phyloP scores from a whole-genome alignment of 2,329 filamentous ascomycete species.

The Claviceps humidiphila region DNA sequence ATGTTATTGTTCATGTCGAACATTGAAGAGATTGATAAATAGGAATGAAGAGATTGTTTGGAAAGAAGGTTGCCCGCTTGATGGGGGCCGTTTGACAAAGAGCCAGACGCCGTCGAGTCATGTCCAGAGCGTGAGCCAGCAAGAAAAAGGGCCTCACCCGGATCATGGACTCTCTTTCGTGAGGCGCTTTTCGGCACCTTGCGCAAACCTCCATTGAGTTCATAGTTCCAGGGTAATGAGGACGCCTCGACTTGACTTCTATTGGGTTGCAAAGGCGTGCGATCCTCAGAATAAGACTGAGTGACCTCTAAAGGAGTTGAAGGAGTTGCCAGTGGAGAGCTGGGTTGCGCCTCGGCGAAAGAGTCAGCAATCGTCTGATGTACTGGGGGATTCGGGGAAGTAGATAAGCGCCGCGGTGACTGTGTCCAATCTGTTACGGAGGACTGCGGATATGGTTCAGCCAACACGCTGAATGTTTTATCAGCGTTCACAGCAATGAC shows the following conservation, averaged over 20 bases:
- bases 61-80: conserved; percentile 6
- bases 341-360: conserved; percentile 31
- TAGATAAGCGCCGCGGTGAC: conserved; percentile 31
- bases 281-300: conserved; percentile 1
- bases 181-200: conserved; percentile 26
- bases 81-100: not conserved
- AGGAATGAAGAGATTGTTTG: conserved; percentile 16
- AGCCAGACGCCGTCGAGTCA: not conserved
- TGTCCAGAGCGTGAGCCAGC: not conserved
- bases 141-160: not conserved
- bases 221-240: conserved; percentile 38
- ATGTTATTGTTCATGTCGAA: conserved; percentile 44
- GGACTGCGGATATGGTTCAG: conserved; percentile 17
- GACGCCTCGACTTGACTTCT: conserved; percentile 8
- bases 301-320: conserved; percentile 29
- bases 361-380: conserved; percentile 11
- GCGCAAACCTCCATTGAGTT: conserved; percentile 40
- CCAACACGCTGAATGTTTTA: conserved; percentile 43
- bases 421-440: conserved; percentile 19
- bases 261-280: conserved; percentile 9
- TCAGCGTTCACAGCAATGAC: conserved; percentile 39
- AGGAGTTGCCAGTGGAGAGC: conserved; percentile 35
- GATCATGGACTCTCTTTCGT: not conserved
- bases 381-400: conserved; percentile 33
- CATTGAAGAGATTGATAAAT: conserved; percentile 27